phyloP scores from a whole-genome alignment of 2,329 filamentous ascomycete species.

The Mycocentrospora acerina region DNA sequence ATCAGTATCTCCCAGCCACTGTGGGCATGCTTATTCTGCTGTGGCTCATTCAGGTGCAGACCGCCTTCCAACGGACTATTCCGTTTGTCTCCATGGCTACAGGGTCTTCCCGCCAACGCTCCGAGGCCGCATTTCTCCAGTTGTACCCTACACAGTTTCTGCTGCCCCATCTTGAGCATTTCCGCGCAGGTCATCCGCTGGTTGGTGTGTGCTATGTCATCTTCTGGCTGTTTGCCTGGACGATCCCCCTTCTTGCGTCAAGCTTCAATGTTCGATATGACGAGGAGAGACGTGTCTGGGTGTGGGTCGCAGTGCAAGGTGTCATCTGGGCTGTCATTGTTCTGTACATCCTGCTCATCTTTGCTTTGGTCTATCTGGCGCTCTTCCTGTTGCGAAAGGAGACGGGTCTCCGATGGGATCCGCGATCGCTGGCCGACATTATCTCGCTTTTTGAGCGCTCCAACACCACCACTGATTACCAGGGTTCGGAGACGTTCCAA shows the following conservation, averaged over 20 bases:
- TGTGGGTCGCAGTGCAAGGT: constrained; percentile 76
- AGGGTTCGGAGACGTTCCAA: constrained; percentile 64
- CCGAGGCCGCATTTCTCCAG: constrained; percentile 64
- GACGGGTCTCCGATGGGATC: constrained; percentile 84
- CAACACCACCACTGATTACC: constrained; percentile 74
- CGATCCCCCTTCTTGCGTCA: constrained; percentile 77
- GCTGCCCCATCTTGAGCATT: constrained; percentile 67
- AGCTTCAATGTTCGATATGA: constrained; percentile 70
- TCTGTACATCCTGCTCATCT: constrained; percentile 68
- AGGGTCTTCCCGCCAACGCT: constrained; percentile 59
- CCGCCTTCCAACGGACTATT: constrained; percentile 71
- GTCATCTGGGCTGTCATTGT: constrained; percentile 76
- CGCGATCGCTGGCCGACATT: constrained; percentile 77
- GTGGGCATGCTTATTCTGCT: constrained; percentile 71
- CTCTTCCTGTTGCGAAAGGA: constrained; percentile 64
- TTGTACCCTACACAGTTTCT: constrained; percentile 65
- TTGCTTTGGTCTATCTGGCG: constrained; percentile 60
- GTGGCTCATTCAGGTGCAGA: constrained; percentile 74
- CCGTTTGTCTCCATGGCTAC: constrained; percentile 79
- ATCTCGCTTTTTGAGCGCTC: constrained; percentile 76
- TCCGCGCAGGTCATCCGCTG: constrained; percentile 67
- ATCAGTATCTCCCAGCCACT: constrained; percentile 80
- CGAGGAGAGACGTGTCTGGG: constrained; percentile 63
- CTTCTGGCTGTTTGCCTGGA: constrained; percentile 78
- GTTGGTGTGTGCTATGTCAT: constrained; percentile 66